A percentile compares a stretch with the other conserved stretches of the same genome.
phyloP scores from a whole-genome alignment of 2,329 filamentous ascomycete species.

The Orbilia ellipsospora region DNA sequence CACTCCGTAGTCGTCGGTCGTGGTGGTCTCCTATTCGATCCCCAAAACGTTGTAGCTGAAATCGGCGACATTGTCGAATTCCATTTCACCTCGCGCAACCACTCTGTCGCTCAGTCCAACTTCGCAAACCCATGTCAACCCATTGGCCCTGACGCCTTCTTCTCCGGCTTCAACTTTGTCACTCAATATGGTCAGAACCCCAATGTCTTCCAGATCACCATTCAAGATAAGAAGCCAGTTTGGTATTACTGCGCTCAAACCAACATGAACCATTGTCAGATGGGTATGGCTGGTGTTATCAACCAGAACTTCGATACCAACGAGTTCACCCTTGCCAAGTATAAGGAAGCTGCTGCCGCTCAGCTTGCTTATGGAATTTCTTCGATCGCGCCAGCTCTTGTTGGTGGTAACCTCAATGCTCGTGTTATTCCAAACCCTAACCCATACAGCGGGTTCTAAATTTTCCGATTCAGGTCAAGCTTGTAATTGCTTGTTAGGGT shows the following conservation, averaged over 20 bases:
- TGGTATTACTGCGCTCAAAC: constrained; percentile 67
- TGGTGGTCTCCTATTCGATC: constrained; percentile 65
- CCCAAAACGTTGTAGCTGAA: constrained; percentile 66
- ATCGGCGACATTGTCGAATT: constrained; percentile 69
- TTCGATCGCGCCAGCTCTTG: constrained; percentile 22
- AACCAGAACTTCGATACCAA: constrained; percentile 62
- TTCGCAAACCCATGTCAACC: constrained; percentile 64
- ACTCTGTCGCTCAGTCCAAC: constrained; percentile 65
- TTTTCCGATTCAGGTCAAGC: not conserved
- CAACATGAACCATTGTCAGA: constrained; percentile 66
- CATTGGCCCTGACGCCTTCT: constrained; percentile 62
- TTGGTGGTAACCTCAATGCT: constrained; percentile 22
- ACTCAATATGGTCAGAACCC: constrained; percentile 60
- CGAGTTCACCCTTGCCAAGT: constrained; percentile 41
- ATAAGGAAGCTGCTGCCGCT: constrained; percentile 20
- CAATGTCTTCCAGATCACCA: constrained; percentile 65
- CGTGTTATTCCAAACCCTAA: constrained; percentile 45
- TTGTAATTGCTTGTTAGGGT: not conserved
- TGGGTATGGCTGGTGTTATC: constrained; percentile 67
- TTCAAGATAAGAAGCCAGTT: constrained; percentile 65
- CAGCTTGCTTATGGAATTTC: not conserved
- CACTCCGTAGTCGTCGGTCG: constrained; percentile 54
- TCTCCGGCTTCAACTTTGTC: constrained; percentile 63
- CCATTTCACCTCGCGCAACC: constrained; percentile 68
- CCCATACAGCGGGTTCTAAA: constrained; percentile 52